phyloP scores from a whole-genome alignment of 2,329 filamentous ascomycete genomes.

The Aspergillus costaricaensis region DNA sequence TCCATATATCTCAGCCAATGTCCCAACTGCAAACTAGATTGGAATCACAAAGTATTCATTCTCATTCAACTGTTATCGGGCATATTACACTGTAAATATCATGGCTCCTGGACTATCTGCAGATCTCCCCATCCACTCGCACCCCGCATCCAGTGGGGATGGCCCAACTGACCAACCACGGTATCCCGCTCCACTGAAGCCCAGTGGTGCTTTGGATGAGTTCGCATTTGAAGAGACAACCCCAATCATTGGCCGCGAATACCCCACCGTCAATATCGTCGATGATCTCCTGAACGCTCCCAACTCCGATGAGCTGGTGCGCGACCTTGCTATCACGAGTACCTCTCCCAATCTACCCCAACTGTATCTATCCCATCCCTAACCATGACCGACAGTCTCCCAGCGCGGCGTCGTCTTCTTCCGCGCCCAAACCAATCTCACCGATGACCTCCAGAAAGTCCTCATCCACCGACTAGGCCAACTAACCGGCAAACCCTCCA shows the following conservation, averaged over 20 bases:
- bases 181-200: slow-evolving; percentile 30
- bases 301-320: slow-evolving; percentile 64
- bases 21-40: neutral
- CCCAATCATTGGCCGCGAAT: slow-evolving; percentile 46
- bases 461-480: slow-evolving; percentile 62
- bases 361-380: neutral
- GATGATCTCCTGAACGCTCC: slow-evolving; percentile 59
- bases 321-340: slow-evolving; percentile 70
- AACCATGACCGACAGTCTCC: slow-evolving; percentile 53
- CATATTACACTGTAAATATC: neutral
- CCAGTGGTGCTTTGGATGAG: slow-evolving; percentile 41
- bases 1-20: neutral
- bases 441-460: slow-evolving; percentile 65
- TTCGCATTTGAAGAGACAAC: slow-evolving; percentile 48
- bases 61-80: no score
- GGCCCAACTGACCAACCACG: neutral
- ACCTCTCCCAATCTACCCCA: slow-evolving; percentile 6
- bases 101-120: slow-evolving; percentile 1
- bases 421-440: slow-evolving; percentile 62
- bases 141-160: neutral
- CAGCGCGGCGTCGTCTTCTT: slow-evolving; percentile 71
- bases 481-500: slow-evolving; percentile 59
- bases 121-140: slow-evolving; percentile 1
- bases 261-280: slow-evolving; percentile 41
- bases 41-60: neutral